Base-by-base conservation (phyloP, 441 rosid species). In the Erodium chrysanthum region DNA sequence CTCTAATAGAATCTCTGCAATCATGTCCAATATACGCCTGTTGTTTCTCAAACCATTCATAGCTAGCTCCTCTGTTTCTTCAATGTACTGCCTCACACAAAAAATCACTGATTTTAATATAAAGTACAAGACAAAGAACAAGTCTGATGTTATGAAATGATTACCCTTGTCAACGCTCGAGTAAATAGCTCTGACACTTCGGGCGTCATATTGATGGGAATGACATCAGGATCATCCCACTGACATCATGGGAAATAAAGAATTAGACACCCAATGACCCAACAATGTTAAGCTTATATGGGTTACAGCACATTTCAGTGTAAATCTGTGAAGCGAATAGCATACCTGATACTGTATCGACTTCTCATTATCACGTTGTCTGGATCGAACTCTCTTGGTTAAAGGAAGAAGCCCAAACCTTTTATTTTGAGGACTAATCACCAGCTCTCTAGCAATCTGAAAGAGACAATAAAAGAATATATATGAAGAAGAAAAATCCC, bases 401-500 rank as follows among this genome's bases (percentile, higher is more conserved):
- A n/a, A n/a, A n/a, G n/a, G n/a, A n/a, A n/a, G n/a, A n/a, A n/a
- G n/a, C n/a, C n/a, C n/a, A n/a, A n/a, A n/a, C n/a, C n/a, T n/a
- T n/a, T n/a, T n/a, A 25, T 25, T 25, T 25, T 25, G 29, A 25
- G 29, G 29, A 25, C 29, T 25, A 25, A 25, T 25, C 29, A 85
- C 97, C 98, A 94, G 91, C 79, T 94, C 98, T 74, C 98, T 86
- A 1, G 92, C 97, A 78, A 94, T 86, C 98, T 94, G 81, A 74
- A 78, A 68, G 71, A 54, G 74, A 5, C 71, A 63, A n/a, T 40
- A 70, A 59, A 0, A 33, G 7, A 33, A 0, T 33, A 4, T 3
- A 33, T 7, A 7, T 33, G 37, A 7, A 0, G 37, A 33, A 7
- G 2, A 33, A 33, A 33, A 33, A 33, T n/a, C n/a, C n/a, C n/a